Percentiles rank a stretch among this genome's conserved stretches.
These are phyloP conservation scores for Paraconiothyrium brasiliense DNA, from an alignment of 2,329 filamentous ascomycete species.

Conservation along the genomic window DNA sequence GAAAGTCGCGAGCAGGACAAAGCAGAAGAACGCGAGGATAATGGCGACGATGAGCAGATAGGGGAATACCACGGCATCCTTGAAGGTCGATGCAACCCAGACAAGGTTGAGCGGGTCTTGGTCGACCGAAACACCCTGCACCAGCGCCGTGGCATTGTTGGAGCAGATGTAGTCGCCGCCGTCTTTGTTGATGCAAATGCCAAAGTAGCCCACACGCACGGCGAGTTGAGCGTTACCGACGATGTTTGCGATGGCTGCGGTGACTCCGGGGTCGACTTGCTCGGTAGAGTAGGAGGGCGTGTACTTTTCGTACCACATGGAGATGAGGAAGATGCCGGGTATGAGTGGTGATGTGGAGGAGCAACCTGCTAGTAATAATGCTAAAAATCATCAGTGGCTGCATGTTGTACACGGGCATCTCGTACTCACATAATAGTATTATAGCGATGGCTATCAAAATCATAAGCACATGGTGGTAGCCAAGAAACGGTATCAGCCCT, in stretches of 20 bases:
- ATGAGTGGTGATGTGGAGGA: conserved; percentile 96
- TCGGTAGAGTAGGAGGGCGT: conserved; percentile 81
- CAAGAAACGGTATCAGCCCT: conserved; percentile 70
- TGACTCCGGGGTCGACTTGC: conserved; percentile 89
- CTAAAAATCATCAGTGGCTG: conserved; percentile 58
- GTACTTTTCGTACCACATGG: conserved; percentile 94
- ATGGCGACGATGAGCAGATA: conserved; percentile 99
- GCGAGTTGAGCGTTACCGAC: conserved; percentile 85
- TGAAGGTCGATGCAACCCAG: conserved; percentile 96
- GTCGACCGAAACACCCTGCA: conserved; percentile 86
- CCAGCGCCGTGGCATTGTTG: conserved; percentile 94
- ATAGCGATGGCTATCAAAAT: conserved; percentile 93
- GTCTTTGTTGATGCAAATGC: conserved; percentile 93
- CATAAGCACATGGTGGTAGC: conserved; percentile 92
- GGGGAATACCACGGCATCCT: conserved; percentile 97
- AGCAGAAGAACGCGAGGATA: conserved; percentile 95
- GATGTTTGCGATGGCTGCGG: conserved; percentile 87
- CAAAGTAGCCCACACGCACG: conserved; percentile 96
- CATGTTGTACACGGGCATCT: conserved; percentile 21
- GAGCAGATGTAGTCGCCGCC: conserved; percentile 93
- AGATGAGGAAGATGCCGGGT: conserved; percentile 95
- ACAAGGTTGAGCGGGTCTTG: conserved; percentile 97
- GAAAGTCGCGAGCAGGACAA: conserved; percentile 94
- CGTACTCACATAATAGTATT: conserved; percentile 85
- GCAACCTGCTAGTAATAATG: conserved; percentile 91